phyloP scores from a whole-genome alignment of 352 stramenopile genomes.

The Globisporangium nunn region DNA sequence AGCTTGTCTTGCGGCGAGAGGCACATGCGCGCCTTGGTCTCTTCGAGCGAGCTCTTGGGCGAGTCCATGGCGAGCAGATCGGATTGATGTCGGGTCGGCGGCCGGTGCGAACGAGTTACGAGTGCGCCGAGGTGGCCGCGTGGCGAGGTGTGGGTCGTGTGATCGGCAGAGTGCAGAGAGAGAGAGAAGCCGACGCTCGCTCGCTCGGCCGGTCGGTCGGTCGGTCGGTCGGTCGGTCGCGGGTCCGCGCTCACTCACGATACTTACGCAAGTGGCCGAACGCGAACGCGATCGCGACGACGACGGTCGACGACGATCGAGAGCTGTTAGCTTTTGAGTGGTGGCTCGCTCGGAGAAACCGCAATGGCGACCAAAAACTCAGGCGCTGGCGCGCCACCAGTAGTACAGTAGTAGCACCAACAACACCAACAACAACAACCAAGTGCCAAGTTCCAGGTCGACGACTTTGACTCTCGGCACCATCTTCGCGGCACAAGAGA shows the following conservation, averaged over 20 bases:
- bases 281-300: not conserved
- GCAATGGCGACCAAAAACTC: constrained; percentile 14
- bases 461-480: constrained; percentile 1
- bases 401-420: not conserved
- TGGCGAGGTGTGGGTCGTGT: not conserved
- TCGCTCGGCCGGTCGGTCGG: not conserved
- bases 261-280: constrained; percentile 16
- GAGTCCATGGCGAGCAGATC: constrained; percentile 3
- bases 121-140: not conserved
- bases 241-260: constrained; percentile 13
- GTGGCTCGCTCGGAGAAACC: constrained; percentile 5
- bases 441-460: not conserved
- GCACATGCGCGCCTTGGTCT: constrained; percentile 49
- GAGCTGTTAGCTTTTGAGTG: not conserved
- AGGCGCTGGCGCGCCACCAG: not conserved
- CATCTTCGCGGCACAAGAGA: constrained; percentile 9
- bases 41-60: constrained; percentile 30
- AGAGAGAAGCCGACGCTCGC: not conserved
- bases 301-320: not conserved
- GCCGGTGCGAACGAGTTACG: not conserved
- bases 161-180: not conserved
- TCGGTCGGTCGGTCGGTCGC: not conserved
- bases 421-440: not conserved
- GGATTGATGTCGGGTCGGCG: not conserved
- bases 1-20: constrained; percentile 67